These are phyloP conservation scores for Coprinopsis marcescibilis DNA, from an alignment of 768 basidiomycete species.

Conservation along the genomic window DNA sequence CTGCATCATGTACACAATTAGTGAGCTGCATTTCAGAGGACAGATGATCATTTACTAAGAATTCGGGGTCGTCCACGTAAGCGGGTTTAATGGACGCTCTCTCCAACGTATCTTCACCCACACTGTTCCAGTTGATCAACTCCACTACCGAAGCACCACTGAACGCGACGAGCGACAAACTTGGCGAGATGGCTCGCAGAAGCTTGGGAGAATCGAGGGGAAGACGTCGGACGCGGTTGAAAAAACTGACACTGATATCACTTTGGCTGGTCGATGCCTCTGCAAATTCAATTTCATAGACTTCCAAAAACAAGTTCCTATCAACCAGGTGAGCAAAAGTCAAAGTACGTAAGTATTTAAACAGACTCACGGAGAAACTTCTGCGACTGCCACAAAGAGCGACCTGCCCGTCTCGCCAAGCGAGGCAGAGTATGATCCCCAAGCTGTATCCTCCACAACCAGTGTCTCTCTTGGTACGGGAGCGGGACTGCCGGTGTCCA, in stretches of 20 bases:
- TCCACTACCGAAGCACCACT: conserved; percentile 26
- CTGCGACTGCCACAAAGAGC: not conserved
- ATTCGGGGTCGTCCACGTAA: conserved; percentile 25
- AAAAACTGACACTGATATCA: conserved; percentile 2
- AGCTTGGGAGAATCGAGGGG: conserved; percentile 19
- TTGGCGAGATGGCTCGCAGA: conserved; percentile 31
- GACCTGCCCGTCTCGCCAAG: not conserved
- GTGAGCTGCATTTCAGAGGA: not conserved
- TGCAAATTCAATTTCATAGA: not conserved
- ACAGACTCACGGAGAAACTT: not conserved
- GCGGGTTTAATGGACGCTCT: conserved; percentile 4
- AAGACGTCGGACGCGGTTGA: conserved; percentile 18
- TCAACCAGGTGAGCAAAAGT: not conserved
- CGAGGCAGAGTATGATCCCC: not conserved
- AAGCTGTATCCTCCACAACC: not conserved
- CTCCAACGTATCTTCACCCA: conserved; percentile 4
- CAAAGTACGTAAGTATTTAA: not conserved
- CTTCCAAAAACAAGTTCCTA: not conserved
- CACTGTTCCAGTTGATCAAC: conserved; percentile 32
- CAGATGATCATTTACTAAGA: conserved; percentile 23
- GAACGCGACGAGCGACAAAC: conserved; percentile 25
- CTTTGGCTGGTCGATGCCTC: not conserved
- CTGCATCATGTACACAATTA: conserved; percentile 18
- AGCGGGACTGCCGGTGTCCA: not conserved
- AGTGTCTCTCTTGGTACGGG: not conserved